Evolutionary conservation across 371 early-diverging fungal genomes (phyloP).

Genomic region (Mortierella sp.): DNA sequence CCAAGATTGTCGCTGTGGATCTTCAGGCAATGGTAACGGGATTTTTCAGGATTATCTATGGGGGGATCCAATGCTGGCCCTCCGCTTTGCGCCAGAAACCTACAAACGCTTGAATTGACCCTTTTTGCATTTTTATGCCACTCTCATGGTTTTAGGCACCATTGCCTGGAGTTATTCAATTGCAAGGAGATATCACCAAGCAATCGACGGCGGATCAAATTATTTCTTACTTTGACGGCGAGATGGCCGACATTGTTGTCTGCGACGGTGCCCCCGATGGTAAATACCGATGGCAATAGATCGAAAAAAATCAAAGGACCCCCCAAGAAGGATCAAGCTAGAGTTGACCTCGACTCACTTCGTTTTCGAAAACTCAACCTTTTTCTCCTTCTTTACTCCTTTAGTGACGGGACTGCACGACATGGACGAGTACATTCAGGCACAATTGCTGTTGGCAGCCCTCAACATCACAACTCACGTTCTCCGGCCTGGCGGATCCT

Average conservation of each 20-base stretch:
- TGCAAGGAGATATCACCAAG: conserved; percentile 99
- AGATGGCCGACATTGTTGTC: conserved; percentile 94
- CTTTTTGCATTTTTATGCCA: background rate
- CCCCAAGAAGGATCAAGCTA: background rate
- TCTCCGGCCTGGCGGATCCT: conserved; percentile 89
- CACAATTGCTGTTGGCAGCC: conserved; percentile 93
- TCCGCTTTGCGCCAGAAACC: background rate
- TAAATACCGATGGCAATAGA: conserved; percentile 32
- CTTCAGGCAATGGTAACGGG: conserved; percentile 93
- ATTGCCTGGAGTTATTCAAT: conserved; percentile 91
- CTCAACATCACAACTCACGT: conserved; percentile 96
- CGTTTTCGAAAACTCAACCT: background rate
- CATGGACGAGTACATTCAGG: conserved; percentile 99
- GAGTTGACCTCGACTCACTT: background rate
- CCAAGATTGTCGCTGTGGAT: conserved; percentile 98
- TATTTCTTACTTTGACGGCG: conserved; percentile 88
- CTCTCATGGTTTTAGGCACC: conserved; percentile 75
- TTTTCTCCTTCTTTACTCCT: background rate
- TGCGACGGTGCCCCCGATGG: conserved; percentile 99
- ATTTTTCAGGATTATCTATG: background rate
- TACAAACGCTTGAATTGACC: background rate
- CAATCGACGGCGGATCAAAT: conserved; percentile 92
- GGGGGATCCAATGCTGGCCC: background rate
- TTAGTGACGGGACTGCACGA: conserved; percentile 98
- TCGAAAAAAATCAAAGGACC: background rate